Evolutionary conservation across 208 protist species (phyloP).

Genomic region (Leishmania aethiopica): DNA sequence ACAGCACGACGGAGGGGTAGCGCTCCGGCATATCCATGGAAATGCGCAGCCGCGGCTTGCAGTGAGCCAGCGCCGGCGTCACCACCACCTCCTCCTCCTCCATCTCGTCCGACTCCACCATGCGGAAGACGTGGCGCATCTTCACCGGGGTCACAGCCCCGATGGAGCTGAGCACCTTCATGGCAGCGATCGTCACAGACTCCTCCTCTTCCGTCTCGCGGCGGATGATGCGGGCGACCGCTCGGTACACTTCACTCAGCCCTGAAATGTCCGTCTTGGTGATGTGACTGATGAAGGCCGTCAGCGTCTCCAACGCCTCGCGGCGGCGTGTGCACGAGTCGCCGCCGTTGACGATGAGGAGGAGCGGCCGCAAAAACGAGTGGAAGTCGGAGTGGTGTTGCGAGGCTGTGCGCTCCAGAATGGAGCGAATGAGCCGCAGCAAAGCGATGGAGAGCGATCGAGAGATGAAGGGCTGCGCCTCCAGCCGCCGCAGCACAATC

Average conservation of each 20-base stretch:
- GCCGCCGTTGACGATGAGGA: conserved; percentile 72
- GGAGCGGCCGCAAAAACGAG: conserved; percentile 56
- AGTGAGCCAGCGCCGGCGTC: conserved; percentile 74
- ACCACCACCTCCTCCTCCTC: conserved; percentile 84
- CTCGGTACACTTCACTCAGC: conserved; percentile 70
- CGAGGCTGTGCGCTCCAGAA: conserved; percentile 69
- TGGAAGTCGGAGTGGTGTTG: conserved; percentile 60
- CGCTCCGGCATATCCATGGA: conserved; percentile 71
- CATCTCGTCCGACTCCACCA: conserved; percentile 77
- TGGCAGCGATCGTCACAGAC: conserved; percentile 61
- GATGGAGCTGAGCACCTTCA: conserved; percentile 78
- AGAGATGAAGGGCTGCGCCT: conserved; percentile 74
- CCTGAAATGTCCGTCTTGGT: conserved; percentile 49
- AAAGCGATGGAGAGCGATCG: conserved; percentile 73
- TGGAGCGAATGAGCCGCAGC: conserved; percentile 68
- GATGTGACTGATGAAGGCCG: conserved; percentile 77
- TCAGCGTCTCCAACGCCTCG: conserved; percentile 75
- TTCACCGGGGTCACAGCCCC: conserved; percentile 85
- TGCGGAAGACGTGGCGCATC: conserved; percentile 64
- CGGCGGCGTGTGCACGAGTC: conserved; percentile 71
- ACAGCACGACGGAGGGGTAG: conserved; percentile 83
- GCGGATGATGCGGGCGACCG: conserved; percentile 78
- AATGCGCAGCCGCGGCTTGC: conserved; percentile 76
- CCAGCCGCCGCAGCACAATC: conserved; percentile 63
- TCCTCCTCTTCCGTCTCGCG: conserved; percentile 78